These are phyloP conservation scores for Candida tunisiensis DNA, from an alignment of 1,139 yeast species.

Conservation along the genomic window DNA sequence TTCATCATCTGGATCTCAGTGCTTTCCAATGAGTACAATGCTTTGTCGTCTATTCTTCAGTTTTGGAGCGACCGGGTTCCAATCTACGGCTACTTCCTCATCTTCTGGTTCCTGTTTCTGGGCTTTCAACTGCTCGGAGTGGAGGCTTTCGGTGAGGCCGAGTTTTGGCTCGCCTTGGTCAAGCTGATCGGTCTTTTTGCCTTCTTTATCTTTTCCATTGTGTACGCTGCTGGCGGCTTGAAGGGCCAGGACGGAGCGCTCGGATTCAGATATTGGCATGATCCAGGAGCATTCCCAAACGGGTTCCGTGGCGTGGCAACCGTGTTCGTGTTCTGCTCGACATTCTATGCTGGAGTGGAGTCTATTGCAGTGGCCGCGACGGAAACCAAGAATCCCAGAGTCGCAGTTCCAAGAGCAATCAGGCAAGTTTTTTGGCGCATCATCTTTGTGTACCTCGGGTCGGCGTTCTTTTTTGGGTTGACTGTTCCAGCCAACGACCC, in stretches of 20 bases:
- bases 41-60: conserved; percentile 33
- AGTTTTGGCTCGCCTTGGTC: conserved; percentile 43
- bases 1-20: conserved; percentile 47
- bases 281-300: conserved; percentile 64
- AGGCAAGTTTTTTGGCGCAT: conserved; percentile 72
- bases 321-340: conserved; percentile 53
- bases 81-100: conserved; percentile 36
- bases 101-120: conserved; percentile 37
- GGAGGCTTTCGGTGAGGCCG: conserved; percentile 47
- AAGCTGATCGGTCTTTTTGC: conserved; percentile 40
- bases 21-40: conserved; percentile 41
- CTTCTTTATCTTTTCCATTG: conserved; percentile 38
- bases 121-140: conserved; percentile 42
- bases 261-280: conserved; percentile 58
- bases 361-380: conserved; percentile 82
- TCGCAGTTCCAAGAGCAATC: conserved; percentile 72
- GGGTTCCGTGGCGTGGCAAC: conserved; percentile 56
- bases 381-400: conserved; percentile 70
- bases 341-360: conserved; percentile 66
- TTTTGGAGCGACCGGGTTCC: conserved; percentile 50
- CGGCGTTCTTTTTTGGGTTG: conserved; percentile 68
- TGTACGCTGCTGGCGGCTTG: conserved; percentile 51
- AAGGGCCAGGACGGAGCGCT: conserved; percentile 12
- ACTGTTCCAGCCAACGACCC: conserved; percentile 68
- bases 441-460: conserved; percentile 60